Conservation (phyloP, 2,329 filamentous ascomycete genomes). For the Exophiala sp. region DNA sequence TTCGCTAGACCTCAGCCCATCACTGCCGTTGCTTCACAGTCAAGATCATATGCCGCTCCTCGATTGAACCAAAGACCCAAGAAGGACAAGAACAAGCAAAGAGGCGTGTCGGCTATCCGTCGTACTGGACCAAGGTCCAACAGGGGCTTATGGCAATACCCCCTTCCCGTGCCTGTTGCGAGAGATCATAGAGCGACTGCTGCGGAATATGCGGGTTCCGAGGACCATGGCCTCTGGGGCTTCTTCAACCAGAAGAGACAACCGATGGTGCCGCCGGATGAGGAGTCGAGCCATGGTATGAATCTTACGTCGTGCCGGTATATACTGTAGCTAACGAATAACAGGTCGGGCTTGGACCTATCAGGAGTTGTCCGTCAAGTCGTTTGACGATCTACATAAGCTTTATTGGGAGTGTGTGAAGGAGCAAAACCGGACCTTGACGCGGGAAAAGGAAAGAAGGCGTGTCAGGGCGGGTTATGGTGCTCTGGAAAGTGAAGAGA, state of each 20-base stretch:
- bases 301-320: conserved; percentile 6
- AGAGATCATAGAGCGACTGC: conserved; percentile 47
- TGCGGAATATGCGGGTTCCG: conserved; percentile 49
- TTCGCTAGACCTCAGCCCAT: conserved; percentile 18
- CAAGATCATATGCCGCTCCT: conserved; percentile 27
- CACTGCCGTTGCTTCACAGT: conserved; percentile 11
- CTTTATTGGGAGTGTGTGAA: conserved; percentile 93
- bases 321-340: conserved; percentile 1
- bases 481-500: conserved; percentile 56
- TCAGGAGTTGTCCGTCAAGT: conserved; percentile 79
- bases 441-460: conserved; percentile 62
- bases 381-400: conserved; percentile 85
- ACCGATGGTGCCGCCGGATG: conserved; percentile 64
- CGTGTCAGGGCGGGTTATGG: conserved; percentile 68
- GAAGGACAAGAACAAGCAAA: conserved; percentile 68
- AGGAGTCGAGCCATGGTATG: conserved; percentile 63
- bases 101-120: conserved; percentile 76
- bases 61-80: conserved; percentile 32
- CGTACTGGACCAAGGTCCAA: conserved; percentile 67
- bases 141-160: conserved; percentile 64
- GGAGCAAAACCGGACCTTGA: conserved; percentile 85
- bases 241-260: conserved; percentile 74
- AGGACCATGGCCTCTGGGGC: conserved; percentile 81
- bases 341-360: conserved; percentile 72
- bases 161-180: conserved; percentile 65